phyloP scores from a whole-genome alignment of 371 early-diverging fungal genomes.

The Apophysomyces variabilis region DNA sequence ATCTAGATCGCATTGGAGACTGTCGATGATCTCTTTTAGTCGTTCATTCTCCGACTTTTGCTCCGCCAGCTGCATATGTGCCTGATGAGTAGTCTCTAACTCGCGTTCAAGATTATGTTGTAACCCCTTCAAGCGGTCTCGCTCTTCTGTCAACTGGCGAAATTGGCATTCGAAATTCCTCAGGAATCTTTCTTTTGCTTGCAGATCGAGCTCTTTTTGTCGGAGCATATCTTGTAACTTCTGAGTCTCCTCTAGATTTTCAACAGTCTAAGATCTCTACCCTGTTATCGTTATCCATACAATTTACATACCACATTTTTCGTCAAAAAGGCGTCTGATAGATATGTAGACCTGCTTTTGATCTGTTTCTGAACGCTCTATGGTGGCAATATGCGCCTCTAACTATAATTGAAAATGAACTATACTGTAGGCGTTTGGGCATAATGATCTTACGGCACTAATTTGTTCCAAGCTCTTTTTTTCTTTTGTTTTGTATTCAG shows the following conservation, averaged over 20 bases:
- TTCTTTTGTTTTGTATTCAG: slow-evolving; percentile 59
- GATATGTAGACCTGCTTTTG: slow-evolving; percentile 57
- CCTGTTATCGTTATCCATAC: background rate
- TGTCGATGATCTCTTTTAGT: slow-evolving; percentile 54
- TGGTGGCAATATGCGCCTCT: slow-evolving; percentile 50
- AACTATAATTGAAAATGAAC: slow-evolving; percentile 30
- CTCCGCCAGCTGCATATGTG: slow-evolving; percentile 53
- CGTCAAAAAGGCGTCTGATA: slow-evolving; percentile 50
- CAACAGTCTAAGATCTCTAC: background rate
- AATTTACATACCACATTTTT: slow-evolving; percentile 51
- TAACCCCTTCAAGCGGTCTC: slow-evolving; percentile 41
- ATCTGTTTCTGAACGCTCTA: slow-evolving; percentile 51
- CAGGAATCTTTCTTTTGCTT: slow-evolving; percentile 41
- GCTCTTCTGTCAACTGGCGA: slow-evolving; percentile 40
- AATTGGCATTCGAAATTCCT: slow-evolving; percentile 43
- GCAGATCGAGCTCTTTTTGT: slow-evolving; percentile 48
- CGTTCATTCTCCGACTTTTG: slow-evolving; percentile 55
- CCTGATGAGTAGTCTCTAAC: slow-evolving; percentile 41
- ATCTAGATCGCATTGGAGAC: slow-evolving; percentile 47
- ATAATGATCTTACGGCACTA: slow-evolving; percentile 39
- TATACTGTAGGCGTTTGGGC: background rate
- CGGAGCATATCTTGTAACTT: slow-evolving; percentile 49
- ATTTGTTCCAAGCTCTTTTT: slow-evolving; percentile 59
- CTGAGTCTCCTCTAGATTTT: slow-evolving; percentile 47
- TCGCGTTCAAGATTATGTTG: slow-evolving; percentile 48